Evolutionary conservation across 768 basidiomycete genomes (phyloP).

Genomic region (Collybiopsis confluens): DNA sequence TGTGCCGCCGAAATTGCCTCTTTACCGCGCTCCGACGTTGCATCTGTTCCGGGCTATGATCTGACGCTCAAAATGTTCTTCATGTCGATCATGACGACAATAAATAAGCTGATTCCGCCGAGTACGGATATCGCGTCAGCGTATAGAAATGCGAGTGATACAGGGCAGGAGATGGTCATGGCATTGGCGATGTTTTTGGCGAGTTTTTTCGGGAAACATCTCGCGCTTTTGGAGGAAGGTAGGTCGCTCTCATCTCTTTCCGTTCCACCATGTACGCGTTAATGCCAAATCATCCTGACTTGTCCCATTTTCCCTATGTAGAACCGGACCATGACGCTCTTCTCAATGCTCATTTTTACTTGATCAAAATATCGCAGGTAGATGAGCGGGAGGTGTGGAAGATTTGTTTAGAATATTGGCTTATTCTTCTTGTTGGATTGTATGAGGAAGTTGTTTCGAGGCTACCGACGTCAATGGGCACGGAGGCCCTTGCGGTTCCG

Average conservation of each 20-base stretch:
- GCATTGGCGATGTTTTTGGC: slow-evolving; percentile 54
- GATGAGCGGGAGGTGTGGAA: slow-evolving; percentile 83
- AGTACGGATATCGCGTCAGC: slow-evolving; percentile 67
- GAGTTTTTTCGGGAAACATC: slow-evolving; percentile 69
- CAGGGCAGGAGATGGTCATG: slow-evolving; percentile 72
- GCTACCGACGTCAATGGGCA: slow-evolving; percentile 23
- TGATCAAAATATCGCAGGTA: slow-evolving; percentile 75
- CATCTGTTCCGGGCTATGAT: slow-evolving; percentile 50
- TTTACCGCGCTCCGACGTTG: slow-evolving; percentile 19
- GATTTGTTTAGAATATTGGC: slow-evolving; percentile 79
- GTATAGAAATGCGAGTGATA: slow-evolving; percentile 72
- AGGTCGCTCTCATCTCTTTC: slow-evolving; percentile 28
- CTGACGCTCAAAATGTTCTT: slow-evolving; percentile 72
- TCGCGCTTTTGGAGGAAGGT: slow-evolving; percentile 73
- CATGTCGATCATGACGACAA: slow-evolving; percentile 70
- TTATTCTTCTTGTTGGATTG: slow-evolving; percentile 67
- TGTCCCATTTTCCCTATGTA: slow-evolving; percentile 21
- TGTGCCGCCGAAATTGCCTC: slow-evolving; percentile 65
- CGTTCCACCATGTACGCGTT: no score
- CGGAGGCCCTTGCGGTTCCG: no score
- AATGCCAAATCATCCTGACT: neutral
- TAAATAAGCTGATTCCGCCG: slow-evolving; percentile 73
- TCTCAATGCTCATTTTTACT: slow-evolving; percentile 73
- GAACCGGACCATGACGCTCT: slow-evolving; percentile 62
- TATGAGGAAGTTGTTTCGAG: slow-evolving; percentile 69